Conservation (phyloP, 2,329 filamentous ascomycete genomes). For the Fusarium mundagurra region DNA sequence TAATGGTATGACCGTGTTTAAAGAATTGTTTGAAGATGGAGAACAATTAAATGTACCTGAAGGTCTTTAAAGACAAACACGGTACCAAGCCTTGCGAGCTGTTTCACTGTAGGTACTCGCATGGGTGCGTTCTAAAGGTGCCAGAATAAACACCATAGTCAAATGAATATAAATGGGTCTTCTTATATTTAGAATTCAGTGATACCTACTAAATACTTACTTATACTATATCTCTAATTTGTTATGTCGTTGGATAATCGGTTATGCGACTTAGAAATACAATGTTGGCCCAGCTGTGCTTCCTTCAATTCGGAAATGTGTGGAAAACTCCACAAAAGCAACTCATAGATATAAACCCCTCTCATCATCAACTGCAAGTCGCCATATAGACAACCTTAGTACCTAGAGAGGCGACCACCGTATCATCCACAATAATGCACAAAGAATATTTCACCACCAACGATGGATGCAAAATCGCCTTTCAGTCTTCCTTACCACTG, state of each 20-base stretch:
- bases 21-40: not conserved
- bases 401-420: not conserved
- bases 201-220: not conserved
- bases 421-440: conserved; percentile 23
- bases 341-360: not conserved
- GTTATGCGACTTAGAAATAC: not conserved
- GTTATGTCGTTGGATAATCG: not conserved
- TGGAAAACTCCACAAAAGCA: conserved; percentile 1
- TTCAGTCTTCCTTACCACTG: conserved; percentile 37
- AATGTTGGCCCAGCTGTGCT: not conserved
- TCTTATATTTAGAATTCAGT: not conserved
- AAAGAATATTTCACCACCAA: conserved; percentile 31
- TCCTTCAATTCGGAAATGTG: not conserved
- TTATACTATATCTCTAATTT: not conserved
- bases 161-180: not conserved
- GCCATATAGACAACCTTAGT: not conserved
- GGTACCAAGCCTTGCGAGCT: not conserved
- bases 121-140: too few relatives aligned
- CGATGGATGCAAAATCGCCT: conserved; percentile 40
- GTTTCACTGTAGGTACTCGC: not conserved
- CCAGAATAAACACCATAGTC: too few relatives aligned
- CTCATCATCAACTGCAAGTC: not conserved
- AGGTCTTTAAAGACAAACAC: not conserved
- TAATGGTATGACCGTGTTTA: not conserved
- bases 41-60: not conserved